Base-by-base conservation (phyloP, 495 filamentous ascomycete genomes). In the Daldinia caldariorum region DNA sequence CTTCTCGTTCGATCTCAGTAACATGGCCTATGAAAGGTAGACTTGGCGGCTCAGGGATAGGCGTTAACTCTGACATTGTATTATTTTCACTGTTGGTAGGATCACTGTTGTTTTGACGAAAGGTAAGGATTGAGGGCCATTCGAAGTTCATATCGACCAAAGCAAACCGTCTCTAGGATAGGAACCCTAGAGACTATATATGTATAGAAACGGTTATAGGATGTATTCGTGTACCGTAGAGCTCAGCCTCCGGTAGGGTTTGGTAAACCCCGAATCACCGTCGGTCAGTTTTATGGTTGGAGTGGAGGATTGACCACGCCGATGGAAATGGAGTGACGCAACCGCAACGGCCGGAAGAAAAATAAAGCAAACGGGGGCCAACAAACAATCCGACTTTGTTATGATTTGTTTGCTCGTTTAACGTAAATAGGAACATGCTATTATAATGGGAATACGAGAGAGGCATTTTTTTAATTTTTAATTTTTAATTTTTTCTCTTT, bases 1-100 rank as follows among this genome's bases (percentile, higher is more conserved):
- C 37, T 10, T 64, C 69, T 22, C 60, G 66, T 51, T 78, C 77
- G 26, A 78, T 61, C 34, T 74, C 66, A 31, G 61, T 12, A 7
- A 73, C 51, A 31, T 78, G 72, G 35, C 77, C 77, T 8, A 78
- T 16, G 43, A 77, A 61, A 6, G 77, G 77, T 16, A 78, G 56
- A 32, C 43, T 64, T 18, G 73, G 77, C 0, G 77, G 77, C 16
- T 72, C 71, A 37, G 77, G 77, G 18, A 78, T 76, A 37, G 74
- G 67, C 13, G 71, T 75, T 53, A 47, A 59, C 26, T 47, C 61
- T 37, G 69, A 55, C 73, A 76, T 77, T 37, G 43, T 70, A 12
- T 67, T 59, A 29, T 20, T 58, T 39, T 47, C 43, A 22, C 43
- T 47, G 9, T 22, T 47, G 18, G 0, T 47, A 22, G 43, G 43